A percentile compares a stretch with the other conserved stretches of the same genome.
These are phyloP conservation scores for Fusarium foetens DNA, from an alignment of 2,329 filamentous ascomycete genomes.

Conservation along the genomic window DNA sequence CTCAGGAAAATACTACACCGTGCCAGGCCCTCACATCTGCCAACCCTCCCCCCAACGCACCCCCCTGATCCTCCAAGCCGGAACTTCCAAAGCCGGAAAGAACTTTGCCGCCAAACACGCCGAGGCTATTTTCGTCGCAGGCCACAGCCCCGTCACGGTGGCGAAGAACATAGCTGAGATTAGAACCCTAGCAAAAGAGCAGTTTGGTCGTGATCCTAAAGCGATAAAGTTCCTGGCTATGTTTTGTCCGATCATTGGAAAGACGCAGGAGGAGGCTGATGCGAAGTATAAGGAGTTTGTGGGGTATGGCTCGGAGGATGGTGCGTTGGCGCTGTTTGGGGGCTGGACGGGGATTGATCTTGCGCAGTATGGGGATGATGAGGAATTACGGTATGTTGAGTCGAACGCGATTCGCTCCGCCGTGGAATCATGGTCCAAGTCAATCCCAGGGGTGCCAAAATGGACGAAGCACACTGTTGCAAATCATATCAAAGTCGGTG, in stretches of 20 bases:
- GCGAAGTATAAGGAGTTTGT: slow-evolving; percentile 71
- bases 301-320: slow-evolving; percentile 68
- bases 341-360: slow-evolving; percentile 75
- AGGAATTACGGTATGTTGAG: slow-evolving; percentile 71
- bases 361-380: slow-evolving; percentile 69
- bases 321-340: slow-evolving; percentile 76
- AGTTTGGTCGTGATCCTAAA: slow-evolving; percentile 65
- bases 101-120: slow-evolving; percentile 75
- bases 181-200: slow-evolving; percentile 62
- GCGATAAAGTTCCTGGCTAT: slow-evolving; percentile 75
- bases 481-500: slow-evolving; percentile 74
- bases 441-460: slow-evolving; percentile 67
- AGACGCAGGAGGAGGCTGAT: slow-evolving; percentile 72
- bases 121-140: slow-evolving; percentile 76
- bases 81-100: slow-evolving; percentile 73
- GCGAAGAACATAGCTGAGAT: slow-evolving; percentile 72
- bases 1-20: slow-evolving; percentile 69
- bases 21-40: slow-evolving; percentile 74
- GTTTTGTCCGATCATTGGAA: slow-evolving; percentile 71
- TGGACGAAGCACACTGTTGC: slow-evolving; percentile 80
- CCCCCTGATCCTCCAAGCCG: slow-evolving; percentile 75
- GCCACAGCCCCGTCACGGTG: slow-evolving; percentile 70
- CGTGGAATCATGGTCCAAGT: slow-evolving; percentile 64
- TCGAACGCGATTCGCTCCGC: slow-evolving; percentile 66
- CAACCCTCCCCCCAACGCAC: slow-evolving; percentile 75